phyloP scores from a whole-genome alignment of 305 asterid genomes.

The Euphrasia arctica region DNA sequence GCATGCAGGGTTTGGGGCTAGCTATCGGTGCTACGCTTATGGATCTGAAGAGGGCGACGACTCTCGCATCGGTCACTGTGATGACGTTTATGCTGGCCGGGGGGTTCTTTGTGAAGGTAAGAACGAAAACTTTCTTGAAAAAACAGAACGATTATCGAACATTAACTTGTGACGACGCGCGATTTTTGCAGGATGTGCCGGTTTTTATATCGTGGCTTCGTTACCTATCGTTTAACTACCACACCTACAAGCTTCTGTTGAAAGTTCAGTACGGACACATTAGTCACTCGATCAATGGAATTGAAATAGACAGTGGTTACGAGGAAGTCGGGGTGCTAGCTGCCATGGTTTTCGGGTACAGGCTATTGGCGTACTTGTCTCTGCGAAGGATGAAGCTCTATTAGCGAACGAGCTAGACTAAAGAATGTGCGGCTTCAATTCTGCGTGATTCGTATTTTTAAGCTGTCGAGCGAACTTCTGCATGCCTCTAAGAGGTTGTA shows the following conservation, averaged over 20 bases:
- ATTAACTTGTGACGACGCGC: too few species aligned
- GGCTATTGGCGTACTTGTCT: slow-evolving; percentile 86
- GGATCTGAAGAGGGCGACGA: slow-evolving; percentile 95
- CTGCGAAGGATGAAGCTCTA: slow-evolving; percentile 80
- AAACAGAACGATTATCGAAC: too few species aligned
- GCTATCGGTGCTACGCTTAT: slow-evolving; percentile 87
- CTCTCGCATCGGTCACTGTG: slow-evolving; percentile 93
- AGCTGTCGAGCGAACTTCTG: too few species aligned
- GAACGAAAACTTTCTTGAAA: background rate
- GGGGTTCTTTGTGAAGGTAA: slow-evolving; percentile 90
- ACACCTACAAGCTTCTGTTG: slow-evolving; percentile 92
- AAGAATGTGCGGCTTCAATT: too few species aligned
- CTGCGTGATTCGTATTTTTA: too few species aligned
- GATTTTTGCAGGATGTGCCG: slow-evolving; percentile 72
- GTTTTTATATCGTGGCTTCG: slow-evolving; percentile 94
- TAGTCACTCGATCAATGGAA: slow-evolving; percentile 55
- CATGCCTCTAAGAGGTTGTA: too few species aligned
- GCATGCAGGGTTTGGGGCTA: slow-evolving; percentile 78
- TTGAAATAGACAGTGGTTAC: slow-evolving; percentile 61
- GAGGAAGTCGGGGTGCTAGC: slow-evolving; percentile 57
- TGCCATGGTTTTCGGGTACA: slow-evolving; percentile 87
- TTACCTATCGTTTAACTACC: slow-evolving; percentile 89
- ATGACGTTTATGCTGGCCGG: slow-evolving; percentile 99
- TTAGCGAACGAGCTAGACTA: slow-evolving; percentile 32
- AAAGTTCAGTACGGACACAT: slow-evolving; percentile 88